Conservation (phyloP, 2,329 filamentous ascomycete species). For the Fusarium palustre region DNA sequence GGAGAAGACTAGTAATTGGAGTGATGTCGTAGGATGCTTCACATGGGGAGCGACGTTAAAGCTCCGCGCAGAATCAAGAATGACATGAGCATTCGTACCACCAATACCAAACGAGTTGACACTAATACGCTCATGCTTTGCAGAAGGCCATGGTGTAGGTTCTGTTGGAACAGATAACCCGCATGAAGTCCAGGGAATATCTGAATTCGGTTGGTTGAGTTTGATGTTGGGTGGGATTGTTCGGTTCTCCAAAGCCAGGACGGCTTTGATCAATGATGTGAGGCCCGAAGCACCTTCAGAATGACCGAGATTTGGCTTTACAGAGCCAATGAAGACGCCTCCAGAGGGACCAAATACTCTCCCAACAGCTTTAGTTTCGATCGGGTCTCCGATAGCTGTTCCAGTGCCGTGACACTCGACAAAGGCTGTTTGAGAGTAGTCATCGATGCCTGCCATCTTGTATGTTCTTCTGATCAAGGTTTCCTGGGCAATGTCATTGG, state of each 20-base stretch:
- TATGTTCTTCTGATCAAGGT: constrained; percentile 4
- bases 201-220: constrained; percentile 45
- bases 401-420: constrained; percentile 7
- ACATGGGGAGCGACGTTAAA: neutral
- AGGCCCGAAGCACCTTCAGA: constrained; percentile 8
- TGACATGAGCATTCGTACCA: constrained; percentile 53
- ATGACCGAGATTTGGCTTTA: neutral
- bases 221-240: constrained; percentile 52
- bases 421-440: constrained; percentile 4
- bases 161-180: constrained; percentile 44
- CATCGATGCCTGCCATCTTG: neutral
- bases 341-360: constrained; percentile 3
- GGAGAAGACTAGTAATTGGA: neutral
- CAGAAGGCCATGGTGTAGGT: constrained; percentile 44
- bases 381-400: constrained; percentile 3
- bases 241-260: constrained; percentile 49
- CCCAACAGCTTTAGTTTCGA: constrained; percentile 2
- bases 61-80: neutral
- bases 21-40: neutral
- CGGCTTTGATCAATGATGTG: neutral
- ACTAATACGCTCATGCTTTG: constrained; percentile 44
- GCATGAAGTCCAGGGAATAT: constrained; percentile 41
- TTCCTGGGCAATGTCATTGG: neutral
- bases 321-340: constrained; percentile 1
- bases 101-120: constrained; percentile 57